phyloP scores from a whole-genome alignment of 257 asterid genomes.

The Solanum rostratum region DNA sequence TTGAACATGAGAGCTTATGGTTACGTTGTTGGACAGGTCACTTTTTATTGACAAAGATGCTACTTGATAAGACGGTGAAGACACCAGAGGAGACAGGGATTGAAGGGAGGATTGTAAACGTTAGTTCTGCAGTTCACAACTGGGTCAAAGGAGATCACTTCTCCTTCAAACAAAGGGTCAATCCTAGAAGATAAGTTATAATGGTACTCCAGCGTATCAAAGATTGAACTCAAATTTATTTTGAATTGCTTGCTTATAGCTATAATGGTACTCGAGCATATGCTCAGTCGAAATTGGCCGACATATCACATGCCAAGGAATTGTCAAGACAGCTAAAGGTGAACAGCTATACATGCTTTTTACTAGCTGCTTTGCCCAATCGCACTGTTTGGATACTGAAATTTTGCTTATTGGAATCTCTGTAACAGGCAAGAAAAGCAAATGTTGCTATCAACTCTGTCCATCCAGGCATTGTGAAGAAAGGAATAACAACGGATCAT shows the following conservation, averaged over 20 bases:
- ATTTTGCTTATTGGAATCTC: neutral
- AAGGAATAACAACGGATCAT: constrained; percentile 82
- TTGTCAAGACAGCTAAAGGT: constrained; percentile 80
- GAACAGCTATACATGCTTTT: neutral
- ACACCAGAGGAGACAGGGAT: constrained; percentile 55
- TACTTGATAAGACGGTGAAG: constrained; percentile 66
- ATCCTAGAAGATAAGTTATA: constrained; percentile 55
- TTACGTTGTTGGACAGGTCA: constrained; percentile 42
- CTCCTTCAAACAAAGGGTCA: constrained; percentile 49
- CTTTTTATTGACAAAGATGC: constrained; percentile 68
- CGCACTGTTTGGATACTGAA: neutral
- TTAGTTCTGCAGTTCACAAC: constrained; percentile 69
- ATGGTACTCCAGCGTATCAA: no score
- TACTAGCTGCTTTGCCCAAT: neutral
- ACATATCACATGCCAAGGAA: constrained; percentile 83
- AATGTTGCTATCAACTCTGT: constrained; percentile 81
- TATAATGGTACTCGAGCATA: constrained; percentile 76
- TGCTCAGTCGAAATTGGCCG: constrained; percentile 81
- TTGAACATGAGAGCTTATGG: neutral
- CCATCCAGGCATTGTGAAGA: constrained; percentile 89
- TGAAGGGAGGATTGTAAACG: constrained; percentile 84
- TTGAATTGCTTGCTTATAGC: constrained; percentile 25
- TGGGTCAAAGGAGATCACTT: constrained; percentile 56
- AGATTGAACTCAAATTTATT: neutral
- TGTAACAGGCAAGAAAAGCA: constrained; percentile 68